Percentiles rank a stretch among this genome's conserved stretches.
These are phyloP conservation scores for Berkeleyomyces basicola DNA, from an alignment of 2,329 filamentous ascomycete genomes.

Conservation along the genomic window DNA sequence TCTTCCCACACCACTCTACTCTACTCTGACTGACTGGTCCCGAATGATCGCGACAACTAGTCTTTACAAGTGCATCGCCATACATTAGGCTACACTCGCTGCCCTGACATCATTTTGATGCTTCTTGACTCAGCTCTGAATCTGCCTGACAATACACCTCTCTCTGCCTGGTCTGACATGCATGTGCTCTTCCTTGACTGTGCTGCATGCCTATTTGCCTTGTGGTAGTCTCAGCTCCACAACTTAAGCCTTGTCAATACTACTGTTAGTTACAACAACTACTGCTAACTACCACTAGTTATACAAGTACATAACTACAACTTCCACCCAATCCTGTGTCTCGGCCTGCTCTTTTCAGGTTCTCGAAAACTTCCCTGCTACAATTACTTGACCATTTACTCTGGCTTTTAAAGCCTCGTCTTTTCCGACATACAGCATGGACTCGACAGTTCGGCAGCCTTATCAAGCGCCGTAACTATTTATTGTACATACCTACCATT, in stretches of 20 bases:
- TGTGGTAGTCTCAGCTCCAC: background rate
- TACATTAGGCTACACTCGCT: no score
- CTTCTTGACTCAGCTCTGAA: background rate
- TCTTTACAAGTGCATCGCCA: background rate
- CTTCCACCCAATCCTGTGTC: background rate
- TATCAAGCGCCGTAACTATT: constrained; percentile 5
- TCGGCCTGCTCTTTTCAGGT: background rate
- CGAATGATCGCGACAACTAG: background rate
- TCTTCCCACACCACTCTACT: background rate
- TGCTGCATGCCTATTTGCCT: background rate
- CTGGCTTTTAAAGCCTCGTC: constrained; percentile 5
- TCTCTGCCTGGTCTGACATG: constrained; percentile 8
- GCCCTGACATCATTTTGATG: no score
- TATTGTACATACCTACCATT: background rate
- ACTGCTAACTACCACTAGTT: background rate
- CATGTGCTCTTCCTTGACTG: constrained; percentile 2
- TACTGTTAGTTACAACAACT: background rate
- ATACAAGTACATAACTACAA: background rate
- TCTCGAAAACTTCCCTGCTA: background rate
- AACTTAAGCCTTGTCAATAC: background rate
- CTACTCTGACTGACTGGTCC: background rate
- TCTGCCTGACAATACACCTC: background rate
- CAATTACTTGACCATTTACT: background rate
- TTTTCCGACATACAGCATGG: constrained; percentile 12
- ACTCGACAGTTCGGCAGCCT: constrained; percentile 7